Percentiles rank a stretch among this genome's conserved stretches.
These are phyloP conservation scores for Boletus pseudopeckii DNA, from an alignment of 768 basidiomycete species.

Conservation along the genomic window DNA sequence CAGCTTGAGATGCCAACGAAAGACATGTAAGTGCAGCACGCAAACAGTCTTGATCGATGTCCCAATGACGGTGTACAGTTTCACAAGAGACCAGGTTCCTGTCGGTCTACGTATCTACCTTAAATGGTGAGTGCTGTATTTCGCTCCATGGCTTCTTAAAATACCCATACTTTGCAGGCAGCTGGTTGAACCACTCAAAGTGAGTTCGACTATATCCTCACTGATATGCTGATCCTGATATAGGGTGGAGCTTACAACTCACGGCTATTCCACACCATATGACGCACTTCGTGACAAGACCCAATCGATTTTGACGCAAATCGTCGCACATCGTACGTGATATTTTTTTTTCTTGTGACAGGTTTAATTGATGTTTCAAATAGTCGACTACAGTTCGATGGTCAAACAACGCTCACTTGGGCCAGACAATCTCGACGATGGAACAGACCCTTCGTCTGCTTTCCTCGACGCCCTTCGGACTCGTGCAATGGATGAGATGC, in stretches of 20 bases:
- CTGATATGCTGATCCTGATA: constrained; percentile 38
- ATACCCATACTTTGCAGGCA: constrained; percentile 34
- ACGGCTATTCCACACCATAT: constrained; percentile 82
- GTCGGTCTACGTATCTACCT: constrained; percentile 81
- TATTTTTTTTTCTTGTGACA: not conserved
- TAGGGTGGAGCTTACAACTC: constrained; percentile 62
- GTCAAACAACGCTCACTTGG: constrained; percentile 79
- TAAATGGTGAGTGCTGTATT: constrained; percentile 53
- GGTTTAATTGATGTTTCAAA: not conserved
- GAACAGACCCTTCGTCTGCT: constrained; percentile 63
- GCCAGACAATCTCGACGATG: constrained; percentile 71
- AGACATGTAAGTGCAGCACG: constrained; percentile 57
- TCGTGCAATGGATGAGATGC: constrained; percentile 85
- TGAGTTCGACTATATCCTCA: constrained; percentile 7
- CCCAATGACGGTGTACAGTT: constrained; percentile 38
- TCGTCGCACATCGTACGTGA: constrained; percentile 70
- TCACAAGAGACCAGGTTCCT: constrained; percentile 84
- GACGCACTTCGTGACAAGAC: constrained; percentile 78
- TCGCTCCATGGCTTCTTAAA: not conserved
- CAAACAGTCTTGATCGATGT: not conserved
- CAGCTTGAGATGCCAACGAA: constrained; percentile 87
- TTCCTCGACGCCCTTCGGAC: constrained; percentile 81
- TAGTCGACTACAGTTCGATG: constrained; percentile 57
- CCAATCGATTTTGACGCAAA: constrained; percentile 83
- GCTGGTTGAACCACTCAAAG: constrained; percentile 49